These are phyloP conservation scores for Aspergillus intermedius DNA, from an alignment of 2,329 filamentous ascomycete species.

Conservation along the genomic window DNA sequence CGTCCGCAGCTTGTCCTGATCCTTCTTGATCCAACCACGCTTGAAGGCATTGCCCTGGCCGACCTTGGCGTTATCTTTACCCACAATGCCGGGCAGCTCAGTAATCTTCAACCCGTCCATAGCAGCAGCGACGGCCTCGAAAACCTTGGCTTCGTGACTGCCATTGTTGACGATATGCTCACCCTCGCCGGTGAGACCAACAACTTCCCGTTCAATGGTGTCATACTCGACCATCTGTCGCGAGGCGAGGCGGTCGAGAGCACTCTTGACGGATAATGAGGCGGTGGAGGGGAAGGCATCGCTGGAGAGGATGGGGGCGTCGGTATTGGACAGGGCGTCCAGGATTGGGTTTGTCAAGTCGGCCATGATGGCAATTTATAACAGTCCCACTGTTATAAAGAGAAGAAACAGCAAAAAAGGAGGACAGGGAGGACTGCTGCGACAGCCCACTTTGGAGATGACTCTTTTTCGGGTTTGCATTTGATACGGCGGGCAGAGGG, in stretches of 20 bases:
- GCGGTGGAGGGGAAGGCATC: conserved; percentile 62
- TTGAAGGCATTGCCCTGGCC: conserved; percentile 95
- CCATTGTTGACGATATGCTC: conserved; percentile 66
- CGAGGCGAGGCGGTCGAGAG: conserved; percentile 76
- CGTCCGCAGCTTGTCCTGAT: conserved; percentile 50
- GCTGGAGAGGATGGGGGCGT: conserved; percentile 58
- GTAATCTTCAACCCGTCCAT: conserved; percentile 75
- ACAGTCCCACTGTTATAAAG: background rate
- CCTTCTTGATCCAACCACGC: conserved; percentile 62
- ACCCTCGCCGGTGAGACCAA: conserved; percentile 67
- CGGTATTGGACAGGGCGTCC: conserved; percentile 56
- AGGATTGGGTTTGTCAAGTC: conserved; percentile 62
- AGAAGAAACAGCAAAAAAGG: background rate
- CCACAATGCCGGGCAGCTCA: conserved; percentile 52
- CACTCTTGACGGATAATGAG: conserved; percentile 71
- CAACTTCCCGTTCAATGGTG: conserved; percentile 71
- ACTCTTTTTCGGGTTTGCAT: conserved; percentile 23
- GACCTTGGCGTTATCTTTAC: conserved; percentile 50
- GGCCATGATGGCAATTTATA: conserved; percentile 31
- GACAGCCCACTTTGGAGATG: conserved; percentile 25
- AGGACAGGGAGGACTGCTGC: conserved; percentile 5
- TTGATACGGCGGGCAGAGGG: conserved; percentile 17
- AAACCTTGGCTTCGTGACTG: conserved; percentile 77
- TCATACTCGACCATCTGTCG: conserved; percentile 84
- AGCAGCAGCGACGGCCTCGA: conserved; percentile 63